Conservation (phyloP, 257 asterid species). For the Phtheirospermum japonicum region DNA sequence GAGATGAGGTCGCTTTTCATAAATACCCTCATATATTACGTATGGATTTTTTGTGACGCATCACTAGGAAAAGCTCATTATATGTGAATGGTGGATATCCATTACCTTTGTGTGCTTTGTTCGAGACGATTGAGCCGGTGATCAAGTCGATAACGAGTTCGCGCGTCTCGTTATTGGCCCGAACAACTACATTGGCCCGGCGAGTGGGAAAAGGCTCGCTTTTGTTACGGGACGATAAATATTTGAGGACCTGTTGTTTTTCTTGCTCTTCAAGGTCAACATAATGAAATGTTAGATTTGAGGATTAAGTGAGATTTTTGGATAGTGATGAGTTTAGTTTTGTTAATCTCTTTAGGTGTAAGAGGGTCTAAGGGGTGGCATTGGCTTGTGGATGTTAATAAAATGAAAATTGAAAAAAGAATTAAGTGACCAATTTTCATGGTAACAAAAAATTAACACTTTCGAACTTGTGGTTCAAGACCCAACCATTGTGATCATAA, state of each 20-base stretch:
- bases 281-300: constrained; percentile 53
- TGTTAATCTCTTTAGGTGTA: constrained; percentile 45
- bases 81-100: constrained; percentile 63
- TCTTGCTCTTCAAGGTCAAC: constrained; percentile 68
- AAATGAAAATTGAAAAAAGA: constrained; percentile 24
- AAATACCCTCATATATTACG: too few species aligned
- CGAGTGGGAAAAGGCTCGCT: constrained; percentile 35
- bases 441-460: constrained; percentile 26
- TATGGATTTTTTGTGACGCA: too few species aligned
- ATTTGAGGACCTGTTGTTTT: constrained; percentile 48
- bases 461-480: constrained; percentile 28
- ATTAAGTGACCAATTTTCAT: constrained; percentile 29
- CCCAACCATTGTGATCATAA: constrained; percentile 23
- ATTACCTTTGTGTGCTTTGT: constrained; percentile 39
- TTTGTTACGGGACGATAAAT: constrained; percentile 35
- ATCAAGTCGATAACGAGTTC: constrained; percentile 50
- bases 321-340: constrained; percentile 36
- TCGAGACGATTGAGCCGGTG: constrained; percentile 35
- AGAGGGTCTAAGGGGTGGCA: constrained; percentile 76
- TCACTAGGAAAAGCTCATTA: constrained; percentile 44
- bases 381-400: constrained; percentile 17
- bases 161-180: constrained; percentile 40
- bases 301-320: constrained; percentile 39
- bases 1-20: too few species aligned
- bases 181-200: constrained; percentile 47